phyloP scores from a whole-genome alignment of 208 protist genomes.

The Trypanosomatidae sp. region DNA sequence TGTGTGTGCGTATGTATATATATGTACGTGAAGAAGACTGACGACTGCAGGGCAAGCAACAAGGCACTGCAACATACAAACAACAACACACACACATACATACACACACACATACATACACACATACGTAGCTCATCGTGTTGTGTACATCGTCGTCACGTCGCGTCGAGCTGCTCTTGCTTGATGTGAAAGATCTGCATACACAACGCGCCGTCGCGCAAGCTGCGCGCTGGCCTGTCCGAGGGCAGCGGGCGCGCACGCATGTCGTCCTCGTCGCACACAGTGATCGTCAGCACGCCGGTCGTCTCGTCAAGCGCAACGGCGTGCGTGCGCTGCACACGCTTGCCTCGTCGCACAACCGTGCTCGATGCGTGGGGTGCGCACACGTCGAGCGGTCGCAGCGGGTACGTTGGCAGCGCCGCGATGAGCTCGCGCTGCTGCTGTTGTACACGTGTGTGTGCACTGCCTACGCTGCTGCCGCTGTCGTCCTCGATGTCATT shows the following conservation, averaged over 20 bases:
- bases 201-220: constrained; percentile 65
- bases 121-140: not conserved
- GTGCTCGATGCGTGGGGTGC: constrained; percentile 4
- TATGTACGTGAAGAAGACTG: not conserved
- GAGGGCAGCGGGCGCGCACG: constrained; percentile 31
- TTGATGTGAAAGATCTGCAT: constrained; percentile 87
- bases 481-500: not conserved
- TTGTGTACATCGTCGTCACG: constrained; percentile 3
- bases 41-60: not conserved
- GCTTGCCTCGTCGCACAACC: constrained; percentile 9
- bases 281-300: constrained; percentile 60
- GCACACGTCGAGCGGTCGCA: constrained; percentile 5
- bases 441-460: too few species aligned
- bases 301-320: constrained; percentile 48
- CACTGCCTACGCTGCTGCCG: not conserved
- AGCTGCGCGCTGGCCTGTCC: constrained; percentile 22
- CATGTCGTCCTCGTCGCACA: constrained; percentile 38
- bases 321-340: constrained; percentile 57
- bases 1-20: not conserved
- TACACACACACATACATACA: not conserved
- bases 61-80: not conserved
- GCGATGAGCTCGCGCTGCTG: not conserved
- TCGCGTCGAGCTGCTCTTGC: constrained; percentile 23
- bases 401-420: constrained; percentile 16
- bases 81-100: not conserved